These are phyloP conservation scores for Rubia balearica DNA, from an alignment of 305 asterid species.

Conservation along the genomic window DNA sequence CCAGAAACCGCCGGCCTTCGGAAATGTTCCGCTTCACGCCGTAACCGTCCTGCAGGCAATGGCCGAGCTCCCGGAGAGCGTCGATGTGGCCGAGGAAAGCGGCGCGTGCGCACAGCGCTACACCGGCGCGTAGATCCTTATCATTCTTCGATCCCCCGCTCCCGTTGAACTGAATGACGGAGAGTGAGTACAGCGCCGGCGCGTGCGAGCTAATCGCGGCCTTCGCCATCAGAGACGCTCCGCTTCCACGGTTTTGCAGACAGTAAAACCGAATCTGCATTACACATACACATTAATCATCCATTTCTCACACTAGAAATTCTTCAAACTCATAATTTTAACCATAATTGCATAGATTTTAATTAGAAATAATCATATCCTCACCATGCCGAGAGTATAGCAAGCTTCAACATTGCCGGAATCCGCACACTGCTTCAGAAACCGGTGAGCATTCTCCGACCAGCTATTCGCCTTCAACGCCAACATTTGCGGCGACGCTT, in stretches of 20 bases:
- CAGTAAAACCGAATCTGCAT: constrained; percentile 83
- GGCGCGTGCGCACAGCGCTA: constrained; percentile 79
- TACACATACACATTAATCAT: not conserved
- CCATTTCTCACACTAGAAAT: too few relatives aligned
- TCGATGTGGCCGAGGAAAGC: constrained; percentile 77
- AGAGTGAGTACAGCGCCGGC: constrained; percentile 72
- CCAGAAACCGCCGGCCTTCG: constrained; percentile 70
- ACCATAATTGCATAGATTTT: too few relatives aligned
- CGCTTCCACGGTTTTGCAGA: constrained; percentile 57
- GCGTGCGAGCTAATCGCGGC: constrained; percentile 85
- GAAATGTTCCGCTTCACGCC: constrained; percentile 64
- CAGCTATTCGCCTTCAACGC: constrained; percentile 55
- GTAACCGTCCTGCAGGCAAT: constrained; percentile 88
- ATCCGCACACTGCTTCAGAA: constrained; percentile 71
- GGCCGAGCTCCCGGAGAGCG: constrained; percentile 88
- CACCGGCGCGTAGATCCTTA: constrained; percentile 77
- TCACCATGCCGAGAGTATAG: constrained; percentile 78
- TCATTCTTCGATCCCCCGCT: constrained; percentile 81
- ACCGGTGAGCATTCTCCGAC: constrained; percentile 76
- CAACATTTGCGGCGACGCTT: constrained; percentile 45
- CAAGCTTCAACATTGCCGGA: constrained; percentile 74
- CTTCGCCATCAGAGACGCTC: constrained; percentile 79
- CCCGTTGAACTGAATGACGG: constrained; percentile 80
- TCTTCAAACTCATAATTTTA: too few relatives aligned
- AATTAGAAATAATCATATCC: constrained; percentile 4